Conservation (phyloP, 2,329 filamentous ascomycete species). For the Pseudopithomyces maydicus region DNA sequence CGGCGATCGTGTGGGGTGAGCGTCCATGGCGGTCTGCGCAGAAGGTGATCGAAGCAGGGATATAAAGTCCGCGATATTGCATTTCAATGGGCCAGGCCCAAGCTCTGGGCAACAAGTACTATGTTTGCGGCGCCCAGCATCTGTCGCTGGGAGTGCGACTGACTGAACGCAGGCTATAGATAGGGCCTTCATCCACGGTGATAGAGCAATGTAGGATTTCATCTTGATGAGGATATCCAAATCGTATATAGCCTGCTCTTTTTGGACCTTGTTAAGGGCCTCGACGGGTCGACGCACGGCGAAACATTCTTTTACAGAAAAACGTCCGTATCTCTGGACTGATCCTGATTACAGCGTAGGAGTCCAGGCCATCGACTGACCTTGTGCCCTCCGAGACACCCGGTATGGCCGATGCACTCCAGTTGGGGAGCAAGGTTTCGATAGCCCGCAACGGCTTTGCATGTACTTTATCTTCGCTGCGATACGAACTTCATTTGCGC, state of each 20-base stretch:
- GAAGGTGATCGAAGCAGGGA: constrained; percentile 20
- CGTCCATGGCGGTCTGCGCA: constrained; percentile 14
- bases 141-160: not conserved
- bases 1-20: constrained; percentile 14
- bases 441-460: constrained; percentile 6
- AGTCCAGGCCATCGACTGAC: constrained; percentile 1
- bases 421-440: not conserved
- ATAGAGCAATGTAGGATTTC: not conserved
- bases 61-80: constrained; percentile 12
- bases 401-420: not conserved
- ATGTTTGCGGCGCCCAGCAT: constrained; percentile 20
- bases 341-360: not conserved
- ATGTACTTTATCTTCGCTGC: constrained; percentile 2
- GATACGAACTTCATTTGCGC: constrained; percentile 20
- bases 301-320: not conserved
- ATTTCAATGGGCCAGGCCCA: constrained; percentile 16
- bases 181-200: not conserved
- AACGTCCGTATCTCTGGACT: not conserved
- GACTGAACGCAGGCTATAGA: not conserved
- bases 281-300: not conserved
- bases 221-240: not conserved
- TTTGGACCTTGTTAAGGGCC: not conserved
- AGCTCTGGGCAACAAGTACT: constrained; percentile 11
- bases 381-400: not conserved
- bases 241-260: not conserved